Percentiles rank a stretch among this genome's conserved stretches.
Conservation (phyloP, 164 flowering plant species). For the Houttuynia cordata region DNA sequence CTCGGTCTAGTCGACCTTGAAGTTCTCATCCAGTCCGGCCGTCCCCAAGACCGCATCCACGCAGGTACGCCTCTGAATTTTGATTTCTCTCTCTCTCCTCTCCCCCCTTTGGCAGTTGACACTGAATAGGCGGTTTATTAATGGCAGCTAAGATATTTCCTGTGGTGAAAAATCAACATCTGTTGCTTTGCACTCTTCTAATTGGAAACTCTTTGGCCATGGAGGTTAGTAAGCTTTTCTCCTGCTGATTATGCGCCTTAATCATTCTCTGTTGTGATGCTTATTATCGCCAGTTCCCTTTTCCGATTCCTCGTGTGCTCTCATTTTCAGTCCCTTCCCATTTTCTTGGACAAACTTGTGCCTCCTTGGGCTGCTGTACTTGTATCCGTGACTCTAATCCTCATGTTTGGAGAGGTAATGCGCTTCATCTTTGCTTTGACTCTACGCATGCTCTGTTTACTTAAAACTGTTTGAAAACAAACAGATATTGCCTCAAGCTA, state of each 20-base stretch:
- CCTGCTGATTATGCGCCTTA: background rate
- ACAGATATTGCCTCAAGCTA: conserved; percentile 66
- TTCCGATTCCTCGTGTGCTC: background rate
- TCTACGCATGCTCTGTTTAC: background rate
- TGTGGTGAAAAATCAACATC: conserved; percentile 93
- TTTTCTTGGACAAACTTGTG: conserved; percentile 49
- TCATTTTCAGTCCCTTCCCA: conserved; percentile 43
- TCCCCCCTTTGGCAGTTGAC: background rate
- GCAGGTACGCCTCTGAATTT: conserved; percentile 39
- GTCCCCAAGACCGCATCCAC: conserved; percentile 63
- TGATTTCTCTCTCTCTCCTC: background rate
- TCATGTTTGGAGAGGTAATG: conserved; percentile 60
- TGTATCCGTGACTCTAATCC: conserved; percentile 57
- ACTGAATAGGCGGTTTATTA: too few relatives aligned
- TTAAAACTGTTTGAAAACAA: background rate
- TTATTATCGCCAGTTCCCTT: background rate
- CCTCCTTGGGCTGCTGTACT: conserved; percentile 57
- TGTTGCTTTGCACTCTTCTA: conserved; percentile 77
- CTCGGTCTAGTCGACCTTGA: conserved; percentile 93
- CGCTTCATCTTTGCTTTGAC: background rate
- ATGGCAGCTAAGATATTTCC: conserved; percentile 79
- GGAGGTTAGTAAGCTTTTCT: conserved; percentile 45
- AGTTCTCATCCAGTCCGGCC: conserved; percentile 81
- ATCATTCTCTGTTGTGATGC: background rate
- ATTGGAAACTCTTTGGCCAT: conserved; percentile 81